Evolutionary conservation across 169 alveolate genomes (phyloP).

Genomic region (Plasmodium billcollinsi): DNA sequence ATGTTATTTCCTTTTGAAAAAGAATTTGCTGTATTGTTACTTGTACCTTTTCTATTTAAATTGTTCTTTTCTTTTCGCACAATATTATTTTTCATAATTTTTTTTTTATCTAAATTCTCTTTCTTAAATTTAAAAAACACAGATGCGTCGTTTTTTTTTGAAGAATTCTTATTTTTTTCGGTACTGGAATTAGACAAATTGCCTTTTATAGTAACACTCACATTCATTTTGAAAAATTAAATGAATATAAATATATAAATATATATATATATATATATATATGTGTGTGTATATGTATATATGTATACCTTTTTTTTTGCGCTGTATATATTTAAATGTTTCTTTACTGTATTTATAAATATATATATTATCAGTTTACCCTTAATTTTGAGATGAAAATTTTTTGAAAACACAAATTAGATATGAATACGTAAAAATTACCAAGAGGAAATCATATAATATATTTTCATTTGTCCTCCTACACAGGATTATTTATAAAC

Average conservation of each 20-base stretch:
- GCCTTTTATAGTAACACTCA: constrained; percentile 33
- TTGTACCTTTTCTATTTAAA: constrained; percentile 5
- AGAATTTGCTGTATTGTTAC: constrained; percentile 10
- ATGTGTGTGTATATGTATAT: background rate
- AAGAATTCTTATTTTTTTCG: constrained; percentile 8
- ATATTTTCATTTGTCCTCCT: too few relatives aligned
- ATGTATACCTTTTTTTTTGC: background rate
- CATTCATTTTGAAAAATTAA: constrained; percentile 30
- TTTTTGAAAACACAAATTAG: too few relatives aligned
- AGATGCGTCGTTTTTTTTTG: constrained; percentile 12
- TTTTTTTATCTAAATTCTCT: constrained; percentile 35
- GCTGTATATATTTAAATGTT: background rate
- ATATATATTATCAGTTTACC: background rate
- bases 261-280: background rate
- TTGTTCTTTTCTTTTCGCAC: constrained; percentile 7
- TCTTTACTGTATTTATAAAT: background rate
- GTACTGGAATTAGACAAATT: constrained; percentile 17
- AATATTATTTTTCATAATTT: constrained; percentile 15
- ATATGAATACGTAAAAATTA: too few relatives aligned
- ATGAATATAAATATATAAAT: background rate
- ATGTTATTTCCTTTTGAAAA: constrained; percentile 31
- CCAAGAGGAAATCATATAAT: too few relatives aligned
- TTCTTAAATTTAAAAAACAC: constrained; percentile 21
- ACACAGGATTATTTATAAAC: too few relatives aligned
- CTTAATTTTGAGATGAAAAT: too few relatives aligned